Evolutionary conservation across 106 monocot species (phyloP), one percentile per base, ranked within the genome.

Genomic region (Triglochin maritima): DNA sequence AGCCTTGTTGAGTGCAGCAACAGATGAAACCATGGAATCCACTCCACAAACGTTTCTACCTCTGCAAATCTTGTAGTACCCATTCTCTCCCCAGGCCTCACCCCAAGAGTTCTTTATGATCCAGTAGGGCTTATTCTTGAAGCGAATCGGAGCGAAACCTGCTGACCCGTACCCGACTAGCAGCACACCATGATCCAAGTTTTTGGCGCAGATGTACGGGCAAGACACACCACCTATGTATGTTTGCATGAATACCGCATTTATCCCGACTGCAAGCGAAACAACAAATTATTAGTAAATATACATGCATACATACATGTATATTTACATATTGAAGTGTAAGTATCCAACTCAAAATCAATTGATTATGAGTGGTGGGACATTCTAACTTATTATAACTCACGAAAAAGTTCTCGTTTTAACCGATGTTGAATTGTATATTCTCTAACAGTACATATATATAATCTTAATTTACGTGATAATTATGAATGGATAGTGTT

Each of bases 51-150:
- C 74, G 68, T 93, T 86, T 47, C 65, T 80, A 6, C 93, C 93
- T 77, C 79, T 79, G 83, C 93, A 93, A 60, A 93, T 85, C 81
- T 81, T 88, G 72, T 88, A 93, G 80, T 93, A 93, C 46, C 93
- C 93, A 4, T 78, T 57, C 62, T 93, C 86, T 9, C 93, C 93
- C 93, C 93, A 93, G 59, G 48, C 67, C 59, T 88, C 76, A 8
- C 93, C 93, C 93, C 93, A 93, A 3, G 93, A 93, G 79, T 93
- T 93, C 83, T 93, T 93, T 56, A 93, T 86, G 74, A 93, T 83
- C 93, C 93, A 93, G 68, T 81, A 93, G 11, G 93, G 88, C 70
- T 88, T 93, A 0, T 85, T 75, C 83, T 89, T 93, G 16, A 88
- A 60, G 17, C 93, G 85, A 63, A 93, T 84, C 2, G 85, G 93